Base-by-base conservation (phyloP, 2,329 filamentous ascomycete genomes). In the Tolypocladium tropicale region DNA sequence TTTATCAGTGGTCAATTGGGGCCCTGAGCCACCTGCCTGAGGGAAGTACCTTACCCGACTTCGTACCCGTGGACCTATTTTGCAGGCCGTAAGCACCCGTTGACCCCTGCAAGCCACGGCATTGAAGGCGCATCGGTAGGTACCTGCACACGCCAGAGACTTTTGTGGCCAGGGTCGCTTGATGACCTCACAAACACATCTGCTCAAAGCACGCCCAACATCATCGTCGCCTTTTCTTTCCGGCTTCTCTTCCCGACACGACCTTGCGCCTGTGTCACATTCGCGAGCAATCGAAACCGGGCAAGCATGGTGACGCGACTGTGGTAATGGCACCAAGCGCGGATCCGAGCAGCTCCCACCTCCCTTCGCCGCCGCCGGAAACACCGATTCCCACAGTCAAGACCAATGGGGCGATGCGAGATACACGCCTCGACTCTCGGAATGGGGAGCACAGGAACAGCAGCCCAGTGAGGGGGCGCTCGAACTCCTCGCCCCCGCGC, bases 321-420 rank as follows among this genome's bases (percentile, higher is more conserved):
- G 52, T 53, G 37, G 58, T 58, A 16, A 65, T 67, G 64, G 63
- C 64, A 58, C 60, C 59, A 53, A 58, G 62, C 54, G 56, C 62
- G 54, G 60, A 64, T 54, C 53, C 62, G 49, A 59, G 63, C 59
- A 60, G 54, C 59, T 55, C 59, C 28, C 55, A 48, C 18, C 34
- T 59, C 43, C 48, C 58, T 25, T 53, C 61, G 53, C 56, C 60
- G 43, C 58, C 57, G 32, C 52, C 61, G 9, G 46, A 49, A 12
- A 49, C 46, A 2, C 46, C 46, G 18, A 32, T 32, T 32, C 46
- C 54, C 34, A 41, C 53, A 23, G 41, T 33, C 41, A 36, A 43
- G 52, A 49, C 54, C 54, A 41, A 54, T 39, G 43, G 30, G n/a
- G 23, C 52, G 49, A 23, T 53, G 56, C 33, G 33, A 18, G 21